Percentiles rank a stretch among this genome's conserved stretches.
These are phyloP conservation scores for Solanum aculeatissimum DNA, from an alignment of 305 asterid genomes.

Conservation along the genomic window DNA sequence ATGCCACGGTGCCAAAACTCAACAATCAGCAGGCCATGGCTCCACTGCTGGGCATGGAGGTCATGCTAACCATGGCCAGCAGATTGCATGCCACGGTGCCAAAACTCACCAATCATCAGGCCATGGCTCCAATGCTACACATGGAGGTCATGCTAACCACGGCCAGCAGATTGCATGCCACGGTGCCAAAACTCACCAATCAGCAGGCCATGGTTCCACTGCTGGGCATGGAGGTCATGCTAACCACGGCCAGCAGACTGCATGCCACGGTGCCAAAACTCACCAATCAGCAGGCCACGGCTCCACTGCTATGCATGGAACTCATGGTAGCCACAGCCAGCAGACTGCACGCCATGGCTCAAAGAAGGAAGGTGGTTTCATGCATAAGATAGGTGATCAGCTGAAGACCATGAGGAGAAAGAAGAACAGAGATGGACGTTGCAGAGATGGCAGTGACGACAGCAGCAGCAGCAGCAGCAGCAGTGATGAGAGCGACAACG, in stretches of 20 bases:
- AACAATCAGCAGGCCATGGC: background rate
- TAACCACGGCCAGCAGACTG: background rate
- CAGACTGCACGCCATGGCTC: background rate
- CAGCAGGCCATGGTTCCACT: background rate
- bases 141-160: background rate
- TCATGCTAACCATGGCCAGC: background rate
- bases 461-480: constrained; percentile 3
- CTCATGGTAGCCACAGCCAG: background rate
- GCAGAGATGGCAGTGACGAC: background rate
- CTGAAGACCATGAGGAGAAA: constrained; percentile 1
- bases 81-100: background rate
- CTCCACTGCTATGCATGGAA: background rate
- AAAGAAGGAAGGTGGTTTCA: constrained; percentile 4
- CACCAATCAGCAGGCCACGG: background rate
- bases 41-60: background rate
- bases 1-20: background rate
- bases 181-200: background rate
- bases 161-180: background rate
- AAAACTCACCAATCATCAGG: background rate
- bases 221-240: background rate
- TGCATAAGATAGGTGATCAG: background rate
- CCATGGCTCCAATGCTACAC: background rate
- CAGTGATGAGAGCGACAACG: constrained; percentile 5
- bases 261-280: background rate
- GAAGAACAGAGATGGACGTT: background rate